These are phyloP conservation scores for Paramecium pentaurelia DNA, from an alignment of 73 alveolate species.

Conservation along the genomic window DNA sequence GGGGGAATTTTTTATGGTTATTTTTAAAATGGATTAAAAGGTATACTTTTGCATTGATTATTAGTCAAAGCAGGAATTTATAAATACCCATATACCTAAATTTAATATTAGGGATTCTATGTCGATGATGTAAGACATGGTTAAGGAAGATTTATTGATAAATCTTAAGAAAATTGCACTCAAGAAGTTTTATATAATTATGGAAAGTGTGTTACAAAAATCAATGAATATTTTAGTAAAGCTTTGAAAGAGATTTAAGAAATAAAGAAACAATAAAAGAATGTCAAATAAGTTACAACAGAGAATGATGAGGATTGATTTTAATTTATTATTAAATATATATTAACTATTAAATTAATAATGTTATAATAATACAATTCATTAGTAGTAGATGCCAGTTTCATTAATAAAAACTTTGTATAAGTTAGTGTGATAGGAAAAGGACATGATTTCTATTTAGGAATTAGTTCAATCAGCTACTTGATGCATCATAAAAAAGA, in stretches of 20 bases:
- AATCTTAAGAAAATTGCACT: not conserved
- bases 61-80: not conserved
- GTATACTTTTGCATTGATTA: not conserved
- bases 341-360: not conserved
- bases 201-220: not conserved
- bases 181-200: not conserved
- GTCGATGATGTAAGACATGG: not conserved
- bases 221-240: not conserved
- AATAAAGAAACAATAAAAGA: not conserved
- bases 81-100: not conserved
- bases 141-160: not conserved
- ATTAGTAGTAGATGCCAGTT: slow-evolving; percentile 25
- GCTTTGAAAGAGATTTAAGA: not conserved
- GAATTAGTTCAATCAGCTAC: not conserved
- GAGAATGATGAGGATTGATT: not conserved
- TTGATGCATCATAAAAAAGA: not conserved
- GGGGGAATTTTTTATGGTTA: not conserved
- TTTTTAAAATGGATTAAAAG: not conserved
- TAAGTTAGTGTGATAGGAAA: not conserved
- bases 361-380: slow-evolving; percentile 20
- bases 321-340: not conserved
- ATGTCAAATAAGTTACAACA: no score
- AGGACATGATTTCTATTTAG: not conserved
- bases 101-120: not conserved
- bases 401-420: not conserved